Percentiles rank a stretch among this genome's conserved stretches.
Evolutionary conservation across 78 protist species (phyloP).

Genomic region (Parvularia atlantis): DNA sequence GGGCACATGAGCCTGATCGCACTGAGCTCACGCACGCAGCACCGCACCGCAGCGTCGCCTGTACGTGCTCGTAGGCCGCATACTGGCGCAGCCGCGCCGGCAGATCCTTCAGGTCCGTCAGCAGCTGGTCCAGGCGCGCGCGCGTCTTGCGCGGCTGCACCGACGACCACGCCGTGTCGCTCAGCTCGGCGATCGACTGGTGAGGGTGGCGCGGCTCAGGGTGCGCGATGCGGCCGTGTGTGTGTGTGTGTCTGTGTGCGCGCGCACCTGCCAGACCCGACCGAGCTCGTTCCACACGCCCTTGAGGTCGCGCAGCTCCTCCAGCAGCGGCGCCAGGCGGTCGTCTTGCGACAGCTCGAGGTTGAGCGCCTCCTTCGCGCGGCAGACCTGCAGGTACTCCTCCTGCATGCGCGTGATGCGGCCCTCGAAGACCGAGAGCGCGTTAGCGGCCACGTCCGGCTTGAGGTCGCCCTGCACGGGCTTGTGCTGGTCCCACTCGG

Average conservation of each 20-base stretch:
- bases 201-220: too few relatives aligned
- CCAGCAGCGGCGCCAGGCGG: conserved; percentile 36
- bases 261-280: conserved; percentile 43
- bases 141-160: conserved; percentile 50
- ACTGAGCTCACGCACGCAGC: conserved; percentile 4
- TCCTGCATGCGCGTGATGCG: conserved; percentile 29
- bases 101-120: conserved; percentile 39
- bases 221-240: too few relatives aligned
- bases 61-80: conserved; percentile 61
- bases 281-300: conserved; percentile 59
- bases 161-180: conserved; percentile 68
- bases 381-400: conserved; percentile 28
- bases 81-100: conserved; percentile 68
- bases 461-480: conserved; percentile 57
- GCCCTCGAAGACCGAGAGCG: conserved; percentile 37
- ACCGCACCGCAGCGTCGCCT: conserved; percentile 14
- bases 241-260: too few relatives aligned
- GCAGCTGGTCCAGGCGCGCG: conserved; percentile 19
- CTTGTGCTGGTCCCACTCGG: conserved; percentile 33
- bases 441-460: conserved; percentile 33
- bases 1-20: too few relatives aligned
- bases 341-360: conserved; percentile 28
- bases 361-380: conserved; percentile 65
- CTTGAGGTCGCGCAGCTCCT: conserved; percentile 68
- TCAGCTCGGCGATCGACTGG: conserved; percentile 33